phyloP scores from a whole-genome alignment of 371 early-diverging fungal genomes.

The Lichtheimia ornata region DNA sequence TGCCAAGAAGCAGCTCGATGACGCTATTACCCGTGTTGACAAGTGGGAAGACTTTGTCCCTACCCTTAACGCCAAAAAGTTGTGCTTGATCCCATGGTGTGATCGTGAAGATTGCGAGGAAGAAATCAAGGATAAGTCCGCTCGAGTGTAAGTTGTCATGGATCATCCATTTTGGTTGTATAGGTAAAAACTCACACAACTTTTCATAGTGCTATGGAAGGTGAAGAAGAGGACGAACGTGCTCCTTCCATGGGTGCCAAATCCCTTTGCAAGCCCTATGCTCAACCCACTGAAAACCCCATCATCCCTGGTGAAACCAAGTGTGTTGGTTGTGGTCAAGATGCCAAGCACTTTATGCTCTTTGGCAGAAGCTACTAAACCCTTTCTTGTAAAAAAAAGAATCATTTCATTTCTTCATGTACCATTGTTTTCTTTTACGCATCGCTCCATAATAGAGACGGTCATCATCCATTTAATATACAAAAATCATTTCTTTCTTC shows the following conservation, averaged over 20 bases:
- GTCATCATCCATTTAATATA: conserved; percentile 6
- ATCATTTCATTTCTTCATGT: not conserved
- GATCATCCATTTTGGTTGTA: too few relatives aligned
- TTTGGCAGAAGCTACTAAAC: conserved; percentile 93
- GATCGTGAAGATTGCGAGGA: conserved; percentile 94
- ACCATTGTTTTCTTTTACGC: not conserved
- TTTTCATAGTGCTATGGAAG: conserved; percentile 46
- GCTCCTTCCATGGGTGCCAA: conserved; percentile 99
- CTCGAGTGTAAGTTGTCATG: conserved; percentile 57
- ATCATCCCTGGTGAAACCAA: conserved; percentile 77
- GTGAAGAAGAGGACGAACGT: conserved; percentile 88
- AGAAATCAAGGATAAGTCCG: conserved; percentile 92
- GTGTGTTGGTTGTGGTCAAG: conserved; percentile 82
- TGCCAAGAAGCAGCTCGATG: conserved; percentile 85
- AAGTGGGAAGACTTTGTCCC: conserved; percentile 95
- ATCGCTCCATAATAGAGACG: not conserved
- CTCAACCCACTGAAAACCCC: conserved; percentile 81
- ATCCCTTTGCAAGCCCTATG: conserved; percentile 98
- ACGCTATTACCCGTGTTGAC: conserved; percentile 73
- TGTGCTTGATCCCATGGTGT: conserved; percentile 98
- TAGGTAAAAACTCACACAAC: too few relatives aligned
- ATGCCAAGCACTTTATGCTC: conserved; percentile 83
- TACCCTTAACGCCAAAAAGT: conserved; percentile 86
- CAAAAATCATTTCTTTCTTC: conserved; percentile 3
- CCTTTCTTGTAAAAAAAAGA: conserved; percentile 6